Conservation (phyloP, 805 yeast genomes). For the Candida succiphila region DNA sequence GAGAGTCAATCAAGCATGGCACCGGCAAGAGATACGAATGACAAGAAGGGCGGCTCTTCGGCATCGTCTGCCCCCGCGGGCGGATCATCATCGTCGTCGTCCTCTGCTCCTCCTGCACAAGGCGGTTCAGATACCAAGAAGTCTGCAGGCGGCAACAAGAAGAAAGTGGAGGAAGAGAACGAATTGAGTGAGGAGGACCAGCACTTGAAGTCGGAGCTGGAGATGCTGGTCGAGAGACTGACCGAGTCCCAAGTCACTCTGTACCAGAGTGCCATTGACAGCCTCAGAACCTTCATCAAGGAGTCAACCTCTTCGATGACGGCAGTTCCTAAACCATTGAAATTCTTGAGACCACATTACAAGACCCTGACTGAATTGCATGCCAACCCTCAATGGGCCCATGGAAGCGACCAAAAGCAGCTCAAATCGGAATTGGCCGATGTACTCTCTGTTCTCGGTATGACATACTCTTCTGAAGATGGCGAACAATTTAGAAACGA, state of each 20-base stretch:
- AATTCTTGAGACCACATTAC: conserved; percentile 85
- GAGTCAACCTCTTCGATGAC: conserved; percentile 98
- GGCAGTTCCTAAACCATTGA: conserved; percentile 97
- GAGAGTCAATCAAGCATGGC: too few species aligned
- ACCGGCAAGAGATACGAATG: too few species aligned
- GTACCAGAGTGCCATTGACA: conserved; percentile 52
- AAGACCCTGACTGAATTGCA: conserved; percentile 56
- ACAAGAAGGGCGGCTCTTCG: too few species aligned
- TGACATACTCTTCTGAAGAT: conserved; percentile 83
- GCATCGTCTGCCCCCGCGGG: too few species aligned
- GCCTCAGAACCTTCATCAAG: conserved; percentile 68
- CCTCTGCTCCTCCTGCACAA: too few species aligned
- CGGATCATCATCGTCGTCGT: too few species aligned
- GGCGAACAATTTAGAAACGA: conserved; percentile 44
- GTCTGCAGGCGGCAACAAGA: conserved; percentile 5
- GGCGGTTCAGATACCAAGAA: too few species aligned
- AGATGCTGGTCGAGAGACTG: conserved; percentile 74
- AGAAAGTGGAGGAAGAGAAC: conserved; percentile 40
- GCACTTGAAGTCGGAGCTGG: conserved; percentile 78
- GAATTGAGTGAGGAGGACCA: conserved; percentile 91
- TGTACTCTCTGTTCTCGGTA: conserved; percentile 83
- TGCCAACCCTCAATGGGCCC: conserved; percentile 45
- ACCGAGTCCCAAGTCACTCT: conserved; percentile 38
- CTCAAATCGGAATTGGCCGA: conserved; percentile 66
- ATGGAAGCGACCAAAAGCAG: conserved; percentile 15